Percentiles rank a stretch among this genome's conserved stretches.
Evolutionary conservation across 106 monocot genomes (phyloP).

Genomic region (Phalaenopsis equestris): DNA sequence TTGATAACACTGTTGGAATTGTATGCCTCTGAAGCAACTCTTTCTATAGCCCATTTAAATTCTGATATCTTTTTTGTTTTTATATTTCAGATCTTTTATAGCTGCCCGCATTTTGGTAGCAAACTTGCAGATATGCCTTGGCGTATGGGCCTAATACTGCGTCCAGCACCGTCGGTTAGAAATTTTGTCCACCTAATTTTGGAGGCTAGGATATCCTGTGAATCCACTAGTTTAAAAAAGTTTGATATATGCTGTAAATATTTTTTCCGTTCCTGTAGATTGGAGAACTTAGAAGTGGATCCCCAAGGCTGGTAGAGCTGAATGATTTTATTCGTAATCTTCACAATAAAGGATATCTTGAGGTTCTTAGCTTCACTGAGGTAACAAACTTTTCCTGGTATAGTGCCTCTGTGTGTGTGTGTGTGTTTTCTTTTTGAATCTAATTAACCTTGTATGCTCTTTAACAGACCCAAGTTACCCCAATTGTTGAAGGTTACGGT

Average conservation of each 20-base stretch:
- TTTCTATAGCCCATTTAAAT: background rate
- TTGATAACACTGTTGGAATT: slow-evolving; percentile 79
- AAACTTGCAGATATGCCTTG: slow-evolving; percentile 98
- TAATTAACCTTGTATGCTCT: background rate
- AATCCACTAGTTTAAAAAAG: background rate
- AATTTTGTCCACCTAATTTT: background rate
- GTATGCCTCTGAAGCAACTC: slow-evolving; percentile 25
- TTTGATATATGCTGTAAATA: background rate
- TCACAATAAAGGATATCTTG: slow-evolving; percentile 64
- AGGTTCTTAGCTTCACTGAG: slow-evolving; percentile 98
- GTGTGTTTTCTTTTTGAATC: background rate
- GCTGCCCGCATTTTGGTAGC: slow-evolving; percentile 99
- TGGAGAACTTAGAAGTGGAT: slow-evolving; percentile 92
- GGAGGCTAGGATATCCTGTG: background rate
- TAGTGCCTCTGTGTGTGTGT: background rate
- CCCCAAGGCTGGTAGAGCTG: slow-evolving; percentile 81
- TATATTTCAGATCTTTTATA: slow-evolving; percentile 76
- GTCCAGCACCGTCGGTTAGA: slow-evolving; percentile 86
- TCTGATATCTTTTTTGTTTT: slow-evolving; percentile 7
- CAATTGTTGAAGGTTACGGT: slow-evolving; percentile 99
- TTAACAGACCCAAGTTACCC: slow-evolving; percentile 89
- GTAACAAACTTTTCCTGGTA: slow-evolving; percentile 24
- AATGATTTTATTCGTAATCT: slow-evolving; percentile 81
- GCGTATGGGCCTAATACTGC: slow-evolving; percentile 98
- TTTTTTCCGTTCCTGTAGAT: slow-evolving; percentile 39